These are phyloP conservation scores for Starmera caribaea DNA, from an alignment of 805 yeast species.

Conservation along the genomic window DNA sequence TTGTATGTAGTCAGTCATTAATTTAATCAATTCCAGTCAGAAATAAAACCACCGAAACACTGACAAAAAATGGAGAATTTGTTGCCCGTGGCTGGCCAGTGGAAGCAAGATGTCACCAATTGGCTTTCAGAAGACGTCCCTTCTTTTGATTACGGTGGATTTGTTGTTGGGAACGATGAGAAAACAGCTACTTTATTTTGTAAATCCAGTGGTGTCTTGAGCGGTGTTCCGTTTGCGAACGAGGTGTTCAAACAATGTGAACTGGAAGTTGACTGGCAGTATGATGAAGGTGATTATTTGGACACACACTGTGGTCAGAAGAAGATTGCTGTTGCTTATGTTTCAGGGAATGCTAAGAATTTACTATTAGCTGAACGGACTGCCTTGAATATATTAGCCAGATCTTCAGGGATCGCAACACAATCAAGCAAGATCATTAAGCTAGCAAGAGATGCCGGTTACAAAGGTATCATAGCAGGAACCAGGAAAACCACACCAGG, in stretches of 20 bases:
- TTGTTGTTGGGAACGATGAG: constrained; percentile 72
- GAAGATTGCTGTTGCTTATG: constrained; percentile 67
- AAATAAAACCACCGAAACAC: too few relatives aligned
- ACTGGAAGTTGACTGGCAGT: constrained; percentile 61
- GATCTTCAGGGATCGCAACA: constrained; percentile 86
- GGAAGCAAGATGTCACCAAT: constrained; percentile 70
- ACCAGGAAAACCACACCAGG: constrained; percentile 98
- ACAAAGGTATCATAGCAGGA: constrained; percentile 82
- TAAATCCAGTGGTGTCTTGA: constrained; percentile 69
- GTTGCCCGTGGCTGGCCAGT: constrained; percentile 65
- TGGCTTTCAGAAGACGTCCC: constrained; percentile 89
- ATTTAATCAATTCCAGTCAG: too few relatives aligned
- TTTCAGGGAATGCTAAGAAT: constrained; percentile 73
- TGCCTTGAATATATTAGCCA: constrained; percentile 69
- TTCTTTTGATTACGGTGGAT: constrained; percentile 90
- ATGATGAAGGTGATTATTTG: constrained; percentile 56
- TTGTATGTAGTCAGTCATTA: too few relatives aligned
- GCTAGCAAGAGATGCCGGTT: constrained; percentile 61
- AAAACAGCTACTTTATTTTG: constrained; percentile 74
- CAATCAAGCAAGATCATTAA: constrained; percentile 47
- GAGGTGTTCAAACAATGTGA: constrained; percentile 78
- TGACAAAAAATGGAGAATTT: constrained; percentile 16
- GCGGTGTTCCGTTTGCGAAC: constrained; percentile 83
- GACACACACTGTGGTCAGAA: constrained; percentile 29
- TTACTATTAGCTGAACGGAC: constrained; percentile 80